phyloP scores from a whole-genome alignment of 2,329 filamentous ascomycete species.

The Domatiomyces globalis region DNA sequence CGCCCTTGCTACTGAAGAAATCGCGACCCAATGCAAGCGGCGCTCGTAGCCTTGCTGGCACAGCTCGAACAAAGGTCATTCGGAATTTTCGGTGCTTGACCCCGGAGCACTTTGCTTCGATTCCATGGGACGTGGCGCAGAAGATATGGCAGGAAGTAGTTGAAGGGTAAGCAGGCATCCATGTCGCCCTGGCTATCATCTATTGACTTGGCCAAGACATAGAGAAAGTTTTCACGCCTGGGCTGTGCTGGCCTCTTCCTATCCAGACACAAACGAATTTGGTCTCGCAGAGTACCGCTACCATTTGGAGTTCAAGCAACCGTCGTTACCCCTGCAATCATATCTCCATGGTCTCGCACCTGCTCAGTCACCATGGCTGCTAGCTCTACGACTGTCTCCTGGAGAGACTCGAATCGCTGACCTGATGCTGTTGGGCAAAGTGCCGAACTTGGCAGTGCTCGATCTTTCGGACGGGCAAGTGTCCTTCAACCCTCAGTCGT shows the following conservation, averaged over 20 bases:
- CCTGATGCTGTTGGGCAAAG: constrained; percentile 25
- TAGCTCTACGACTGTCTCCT: constrained; percentile 24
- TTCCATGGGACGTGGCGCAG: constrained; percentile 29
- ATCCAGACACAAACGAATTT: constrained; percentile 24
- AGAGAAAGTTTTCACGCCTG: constrained; percentile 28
- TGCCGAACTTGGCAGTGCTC: constrained; percentile 29
- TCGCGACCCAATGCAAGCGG: constrained; percentile 2
- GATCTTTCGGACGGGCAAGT: constrained; percentile 19
- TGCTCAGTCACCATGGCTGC: constrained; percentile 22
- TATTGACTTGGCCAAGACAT: constrained; percentile 5
- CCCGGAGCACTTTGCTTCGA: constrained; percentile 22
- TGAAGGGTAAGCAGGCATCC: constrained; percentile 20
- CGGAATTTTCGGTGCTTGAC: constrained; percentile 26
- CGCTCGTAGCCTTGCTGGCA: constrained; percentile 12
- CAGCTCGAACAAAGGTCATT: constrained; percentile 10
- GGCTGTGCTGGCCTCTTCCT: constrained; percentile 28
- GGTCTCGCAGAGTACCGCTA: constrained; percentile 19
- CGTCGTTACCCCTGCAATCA: constrained; percentile 21
- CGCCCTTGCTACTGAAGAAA: constrained; percentile 6
- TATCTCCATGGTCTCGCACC: constrained; percentile 26
- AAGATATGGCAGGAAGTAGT: constrained; percentile 28
- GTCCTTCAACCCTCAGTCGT: constrained; percentile 8
- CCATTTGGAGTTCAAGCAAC: constrained; percentile 20
- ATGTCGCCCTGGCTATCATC: not conserved
- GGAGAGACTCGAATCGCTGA: constrained; percentile 22